Evolutionary conservation across 805 yeast species (phyloP), one percentile per base, ranked within the genome.

Genomic region (Ogataea chonburiensis): DNA sequence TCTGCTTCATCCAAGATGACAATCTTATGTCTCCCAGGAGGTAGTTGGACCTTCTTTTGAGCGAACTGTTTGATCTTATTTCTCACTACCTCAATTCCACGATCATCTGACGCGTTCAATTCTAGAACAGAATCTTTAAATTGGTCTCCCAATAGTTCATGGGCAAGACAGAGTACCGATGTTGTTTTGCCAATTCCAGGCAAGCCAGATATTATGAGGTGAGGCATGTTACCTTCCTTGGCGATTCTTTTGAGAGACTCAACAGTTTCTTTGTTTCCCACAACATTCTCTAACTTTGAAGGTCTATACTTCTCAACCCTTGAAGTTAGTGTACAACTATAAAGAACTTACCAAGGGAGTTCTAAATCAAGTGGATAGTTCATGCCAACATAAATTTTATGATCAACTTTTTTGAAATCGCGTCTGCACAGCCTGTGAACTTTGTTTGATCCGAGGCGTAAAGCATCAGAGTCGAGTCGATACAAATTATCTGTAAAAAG

Each of bases 151-250:
- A 93, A 67, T 26, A 93, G 63, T 54, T 85, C 95, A 34, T 77
- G 73, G 0, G 98, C 97, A 18, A 93, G 71, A 64, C 97, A 89
- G 43, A 85, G 86, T 5, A 93, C 77, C 2, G 96, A 83, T 0
- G 98, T 93, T 3, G 98, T 93, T 59, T 93, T 93, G 26, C 98
- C 98, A 38, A 93, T 91, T 49, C 98, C 98, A 2, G 98, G 98
- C 29, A 87, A 66, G 3, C 98, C 95, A n/a, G 93, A 82, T 28
- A 93, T 84, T 50, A 93, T 89, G 75, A 93, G 69, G 63, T 93
- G 96, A 1, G 98, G 98, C 86, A 93, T 83, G 62, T 93, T 93
- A 20, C 98, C 98, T 53, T 89, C 96, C 31, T 74, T 64, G 5
- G 94, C 96, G 34, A 93, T 89, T 42, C 86, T 75, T 52, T 81